These are phyloP conservation scores for Dothistroma pini DNA, from an alignment of 2,329 filamentous ascomycete species.

Conservation along the genomic window DNA sequence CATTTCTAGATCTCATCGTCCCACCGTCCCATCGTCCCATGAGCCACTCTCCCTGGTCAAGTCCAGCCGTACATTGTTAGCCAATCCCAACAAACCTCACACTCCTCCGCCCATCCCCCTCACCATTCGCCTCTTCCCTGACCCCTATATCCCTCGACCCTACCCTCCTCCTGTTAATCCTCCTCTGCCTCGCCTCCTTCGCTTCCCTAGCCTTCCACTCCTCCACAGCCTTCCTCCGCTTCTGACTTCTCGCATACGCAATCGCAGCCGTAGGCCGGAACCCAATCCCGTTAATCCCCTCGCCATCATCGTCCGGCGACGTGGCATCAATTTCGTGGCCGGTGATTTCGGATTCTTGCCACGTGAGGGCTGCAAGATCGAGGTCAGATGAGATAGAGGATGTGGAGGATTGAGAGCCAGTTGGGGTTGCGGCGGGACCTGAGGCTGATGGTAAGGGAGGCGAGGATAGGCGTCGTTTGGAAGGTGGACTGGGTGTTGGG, in stretches of 20 bases:
- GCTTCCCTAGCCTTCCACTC: slow-evolving; percentile 59
- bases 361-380: slow-evolving; percentile 40
- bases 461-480: slow-evolving; percentile 18
- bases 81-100: slow-evolving; percentile 16
- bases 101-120: slow-evolving; percentile 7
- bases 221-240: slow-evolving; percentile 55
- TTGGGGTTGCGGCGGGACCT: background rate
- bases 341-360: slow-evolving; percentile 61
- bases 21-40: too few species aligned
- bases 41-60: too few species aligned
- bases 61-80: too few species aligned
- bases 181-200: slow-evolving; percentile 55
- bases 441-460: slow-evolving; percentile 15
- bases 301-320: slow-evolving; percentile 58
- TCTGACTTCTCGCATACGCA: slow-evolving; percentile 54
- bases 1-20: too few species aligned
- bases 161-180: slow-evolving; percentile 49
- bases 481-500: background rate
- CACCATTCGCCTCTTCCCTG: slow-evolving; percentile 5
- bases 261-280: slow-evolving; percentile 60
- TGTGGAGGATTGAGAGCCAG: slow-evolving; percentile 3
- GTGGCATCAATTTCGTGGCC: slow-evolving; percentile 50
- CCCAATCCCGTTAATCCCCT: slow-evolving; percentile 61
- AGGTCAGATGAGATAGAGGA: slow-evolving; percentile 4
- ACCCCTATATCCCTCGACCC: slow-evolving; percentile 6